A percentile compares a stretch with the other conserved stretches of the same genome.
Conservation (phyloP, 495 filamentous ascomycete species). For the Penicillium daleae region DNA sequence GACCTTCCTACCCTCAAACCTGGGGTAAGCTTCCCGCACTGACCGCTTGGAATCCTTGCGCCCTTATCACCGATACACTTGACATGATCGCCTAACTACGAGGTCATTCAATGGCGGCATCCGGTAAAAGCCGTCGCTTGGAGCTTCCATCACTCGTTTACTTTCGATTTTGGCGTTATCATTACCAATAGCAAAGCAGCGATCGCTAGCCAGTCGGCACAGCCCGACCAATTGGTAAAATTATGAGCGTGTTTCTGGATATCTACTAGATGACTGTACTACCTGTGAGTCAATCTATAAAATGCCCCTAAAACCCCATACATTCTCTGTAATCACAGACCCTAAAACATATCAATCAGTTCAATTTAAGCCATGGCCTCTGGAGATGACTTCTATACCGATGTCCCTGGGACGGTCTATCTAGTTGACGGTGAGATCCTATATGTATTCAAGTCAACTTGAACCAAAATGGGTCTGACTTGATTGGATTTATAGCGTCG, state of each 20-base stretch:
- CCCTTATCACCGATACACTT: background rate
- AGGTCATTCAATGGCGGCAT: background rate
- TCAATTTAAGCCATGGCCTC: constrained; percentile 23
- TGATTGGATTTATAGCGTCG: constrained; percentile 16
- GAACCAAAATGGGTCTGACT: background rate
- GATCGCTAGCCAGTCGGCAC: constrained; percentile 13
- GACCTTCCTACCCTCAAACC: constrained; percentile 33
- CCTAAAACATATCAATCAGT: background rate
- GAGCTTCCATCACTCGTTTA: constrained; percentile 20
- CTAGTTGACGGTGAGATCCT: constrained; percentile 29
- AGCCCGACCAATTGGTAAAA: constrained; percentile 16
- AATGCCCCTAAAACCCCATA: background rate
- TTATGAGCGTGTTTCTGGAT: background rate
- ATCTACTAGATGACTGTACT: background rate
- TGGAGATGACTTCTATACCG: constrained; percentile 23
- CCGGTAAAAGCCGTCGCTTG: constrained; percentile 19
- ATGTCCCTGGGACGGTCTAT: constrained; percentile 40
- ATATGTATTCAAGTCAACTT: background rate
- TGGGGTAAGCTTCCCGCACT: constrained; percentile 26
- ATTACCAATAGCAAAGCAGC: constrained; percentile 1
- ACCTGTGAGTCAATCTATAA: background rate
- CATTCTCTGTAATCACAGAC: too few relatives aligned
- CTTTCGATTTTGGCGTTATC: constrained; percentile 7
- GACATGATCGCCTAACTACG: background rate
- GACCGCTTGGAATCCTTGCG: constrained; percentile 3